phyloP scores from a whole-genome alignment of 208 protist species.

The Trypanosomatidae sp. region DNA sequence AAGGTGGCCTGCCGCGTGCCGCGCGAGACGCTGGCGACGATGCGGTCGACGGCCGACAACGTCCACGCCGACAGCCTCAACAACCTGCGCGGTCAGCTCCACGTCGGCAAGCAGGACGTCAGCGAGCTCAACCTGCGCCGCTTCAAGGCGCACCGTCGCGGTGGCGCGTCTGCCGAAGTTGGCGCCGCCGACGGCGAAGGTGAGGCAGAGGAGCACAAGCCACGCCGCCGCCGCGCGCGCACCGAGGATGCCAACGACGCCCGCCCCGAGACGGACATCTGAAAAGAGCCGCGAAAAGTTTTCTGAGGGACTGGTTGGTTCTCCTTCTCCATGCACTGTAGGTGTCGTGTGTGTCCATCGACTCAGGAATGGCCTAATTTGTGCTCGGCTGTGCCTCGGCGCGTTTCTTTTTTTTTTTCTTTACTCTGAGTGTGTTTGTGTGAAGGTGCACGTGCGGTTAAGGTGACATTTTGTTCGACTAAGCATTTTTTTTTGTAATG shows the following conservation, averaged over 20 bases:
- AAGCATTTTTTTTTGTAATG: too few relatives aligned
- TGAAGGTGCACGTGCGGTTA: too few relatives aligned
- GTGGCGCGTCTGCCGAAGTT: background rate
- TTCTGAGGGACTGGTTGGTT: too few relatives aligned
- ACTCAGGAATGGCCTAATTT: too few relatives aligned
- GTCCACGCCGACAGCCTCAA: constrained; percentile 67
- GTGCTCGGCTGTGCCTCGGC: too few relatives aligned
- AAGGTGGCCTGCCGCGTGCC: constrained; percentile 69
- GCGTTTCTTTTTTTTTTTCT: too few relatives aligned
- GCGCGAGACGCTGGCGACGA: constrained; percentile 49
- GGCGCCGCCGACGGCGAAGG: constrained; percentile 4
- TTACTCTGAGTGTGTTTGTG: too few relatives aligned
- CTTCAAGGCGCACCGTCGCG: constrained; percentile 77
- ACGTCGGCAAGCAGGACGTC: constrained; percentile 84
- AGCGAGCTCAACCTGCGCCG: constrained; percentile 75
- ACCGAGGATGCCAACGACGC: constrained; percentile 10
- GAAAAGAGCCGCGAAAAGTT: too few relatives aligned
- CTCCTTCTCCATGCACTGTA: too few relatives aligned
- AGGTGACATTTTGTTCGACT: too few relatives aligned
- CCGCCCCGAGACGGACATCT: constrained; percentile 29
- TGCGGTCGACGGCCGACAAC: constrained; percentile 69
- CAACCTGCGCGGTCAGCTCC: constrained; percentile 83
- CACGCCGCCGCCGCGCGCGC: constrained; percentile 16
- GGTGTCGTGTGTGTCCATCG: too few relatives aligned
- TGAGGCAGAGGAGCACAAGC: constrained; percentile 8